Base-by-base conservation (phyloP, 2,329 filamentous ascomycete species). In the Hymenoscyphus albidus region DNA sequence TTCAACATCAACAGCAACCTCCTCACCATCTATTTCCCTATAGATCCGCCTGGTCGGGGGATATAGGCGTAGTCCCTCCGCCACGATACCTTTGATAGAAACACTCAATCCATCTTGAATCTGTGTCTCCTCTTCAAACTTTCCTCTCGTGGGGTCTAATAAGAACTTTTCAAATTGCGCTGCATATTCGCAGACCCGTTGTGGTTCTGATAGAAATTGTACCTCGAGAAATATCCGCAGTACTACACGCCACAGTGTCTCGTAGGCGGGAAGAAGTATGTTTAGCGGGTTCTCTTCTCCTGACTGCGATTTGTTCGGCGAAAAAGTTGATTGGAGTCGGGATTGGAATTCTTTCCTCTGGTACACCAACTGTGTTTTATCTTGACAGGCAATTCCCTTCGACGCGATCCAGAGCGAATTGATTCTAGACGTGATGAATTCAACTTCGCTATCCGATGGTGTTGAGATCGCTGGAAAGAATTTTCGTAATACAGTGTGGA, bases 31-130 rank as follows among this genome's bases (percentile, higher is more conserved):
- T 54, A n/a, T 32, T 12, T 54, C 39, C 3, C 64, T 48, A 56
- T 69, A 64, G 16, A 70, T 67, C 13, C 66, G 56, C n/a, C 62
- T 58, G 1, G 63, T 68, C 7, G 66, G 68, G 5, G 69, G 69
- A 58, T 70, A 70, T 2, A 70, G 59, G 6, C 66, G 61, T 0
- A 70, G 63, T 16, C 62, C 56, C 62, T 70, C 69, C 10, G 40
- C 35, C n/a, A 68, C 40, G 9, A 68, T 65, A 18, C 56, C 16
- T 40, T 64, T 58, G 4, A 63, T 48, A 9, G 65, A 65, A 5
- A 63, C 38, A 18, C 31, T 1, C 7, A 16, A 1, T 5, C 5
- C 31, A 12, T 35, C 55, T 9, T 5, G 12, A n/a, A 32, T 7
- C n/a, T 32, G 42, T 55, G 44, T 64, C 59, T 10, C 27, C 38